Evolutionary conservation across 148 eudicot species (phyloP), one percentile per base, ranked within the genome.

Genomic region (Rheum nobile): DNA sequence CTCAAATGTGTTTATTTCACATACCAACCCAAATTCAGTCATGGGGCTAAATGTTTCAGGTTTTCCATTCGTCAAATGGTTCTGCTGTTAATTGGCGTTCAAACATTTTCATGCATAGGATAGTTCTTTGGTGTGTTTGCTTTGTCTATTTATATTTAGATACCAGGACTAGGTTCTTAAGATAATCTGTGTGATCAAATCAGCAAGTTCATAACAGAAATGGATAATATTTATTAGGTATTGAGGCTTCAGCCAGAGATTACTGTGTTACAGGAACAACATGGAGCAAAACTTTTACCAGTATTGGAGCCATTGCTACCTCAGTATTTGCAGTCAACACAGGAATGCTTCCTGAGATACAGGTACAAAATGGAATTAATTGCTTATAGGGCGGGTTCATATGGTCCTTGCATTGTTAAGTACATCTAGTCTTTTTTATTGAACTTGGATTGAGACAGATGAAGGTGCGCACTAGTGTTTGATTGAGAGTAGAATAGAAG

Each of bases 281-380:
- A 44, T 44, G 71, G 31, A 71, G 83, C 88, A 87, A 77, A 80
- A 74, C 84, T 73, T 90, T 90, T 74, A 82, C 88, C 34, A 89
- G 92, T 29, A 85, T 96, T 34, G 99, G 97, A 83, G 99, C 99
- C 54, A 67, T 87, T 75, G 92, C 96, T 63, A 92, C 84, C 77
- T 86, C 90, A 75, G 90, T 96, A 50, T 92, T 96, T 72, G 89
- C 94, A 26, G 88, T 90, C 74, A 92, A 96, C 71, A 92, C 99
- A 61, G 99, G 99, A 83, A 96, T 96, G 99, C 94, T 96, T 79
- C 97, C 97, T 2, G 99, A 96, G 84, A 96, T 96, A 80, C 99
- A 96, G 92, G 99, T 92, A 67, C 10, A 65, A 29, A 32, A 17
- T 34, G 0, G 7, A 16, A 65, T 32, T 16, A 24, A 57, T 57